Evolutionary conservation across 306 rosid genomes (phyloP).

Genomic region (Pyrus betulifolia): DNA sequence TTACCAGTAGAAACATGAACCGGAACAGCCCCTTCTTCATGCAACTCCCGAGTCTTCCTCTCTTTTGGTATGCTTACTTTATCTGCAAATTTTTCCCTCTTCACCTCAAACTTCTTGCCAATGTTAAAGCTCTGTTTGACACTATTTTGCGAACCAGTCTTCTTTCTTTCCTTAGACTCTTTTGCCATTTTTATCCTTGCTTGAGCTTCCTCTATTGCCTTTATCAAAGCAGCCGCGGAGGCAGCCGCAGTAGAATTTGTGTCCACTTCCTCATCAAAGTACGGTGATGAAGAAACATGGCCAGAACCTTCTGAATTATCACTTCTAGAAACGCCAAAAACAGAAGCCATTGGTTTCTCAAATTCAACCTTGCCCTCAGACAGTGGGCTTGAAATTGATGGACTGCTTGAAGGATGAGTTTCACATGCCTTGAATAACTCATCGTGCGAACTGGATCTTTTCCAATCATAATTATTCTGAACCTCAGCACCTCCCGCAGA

Average conservation of each 20-base stretch:
- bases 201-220: slow-evolving; percentile 94
- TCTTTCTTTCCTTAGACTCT: slow-evolving; percentile 72
- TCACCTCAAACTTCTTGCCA: slow-evolving; percentile 29
- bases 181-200: slow-evolving; percentile 60
- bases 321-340: slow-evolving; percentile 21
- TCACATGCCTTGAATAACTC: slow-evolving; percentile 40
- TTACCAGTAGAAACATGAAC: background rate
- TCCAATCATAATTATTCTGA: slow-evolving; percentile 28
- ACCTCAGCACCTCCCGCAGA: slow-evolving; percentile 26
- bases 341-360: slow-evolving; percentile 30
- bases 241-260: slow-evolving; percentile 75
- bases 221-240: slow-evolving; percentile 76
- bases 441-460: slow-evolving; percentile 29
- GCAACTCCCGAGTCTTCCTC: slow-evolving; percentile 27
- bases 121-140: slow-evolving; percentile 35
- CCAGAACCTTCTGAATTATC: slow-evolving; percentile 29
- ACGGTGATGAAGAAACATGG: slow-evolving; percentile 41
- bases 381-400: slow-evolving; percentile 23
- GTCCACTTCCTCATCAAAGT: slow-evolving; percentile 56
- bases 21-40: slow-evolving; percentile 27
- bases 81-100: slow-evolving; percentile 17
- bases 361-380: slow-evolving; percentile 23
- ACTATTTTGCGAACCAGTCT: slow-evolving; percentile 46
- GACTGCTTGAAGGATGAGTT: slow-evolving; percentile 26
- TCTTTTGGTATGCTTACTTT: slow-evolving; percentile 30